Percentiles rank a stretch among this genome's conserved stretches.
These are phyloP conservation scores for Fusarium sp. DNA, from an alignment of 2,329 filamentous ascomycete genomes.

Conservation along the genomic window DNA sequence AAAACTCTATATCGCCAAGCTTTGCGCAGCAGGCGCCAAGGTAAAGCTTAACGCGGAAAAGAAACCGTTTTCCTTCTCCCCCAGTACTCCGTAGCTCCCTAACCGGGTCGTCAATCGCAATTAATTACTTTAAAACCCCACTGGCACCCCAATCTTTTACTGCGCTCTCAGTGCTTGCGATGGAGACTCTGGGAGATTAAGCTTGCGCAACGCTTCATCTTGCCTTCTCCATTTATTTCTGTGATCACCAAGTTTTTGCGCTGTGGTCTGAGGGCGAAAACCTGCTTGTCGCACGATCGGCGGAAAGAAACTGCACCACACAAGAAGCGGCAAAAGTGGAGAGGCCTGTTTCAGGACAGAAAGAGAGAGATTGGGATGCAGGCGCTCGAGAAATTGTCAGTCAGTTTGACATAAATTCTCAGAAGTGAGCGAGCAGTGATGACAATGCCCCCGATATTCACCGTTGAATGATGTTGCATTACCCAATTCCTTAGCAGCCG, in stretches of 20 bases:
- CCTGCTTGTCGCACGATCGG: slow-evolving; percentile 34
- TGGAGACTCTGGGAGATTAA: slow-evolving; percentile 9
- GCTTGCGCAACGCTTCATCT: slow-evolving; percentile 2
- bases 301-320: slow-evolving; percentile 15
- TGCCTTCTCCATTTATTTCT: slow-evolving; percentile 21
- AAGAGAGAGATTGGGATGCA: not conserved
- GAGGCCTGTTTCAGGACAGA: slow-evolving; percentile 23
- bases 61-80: not conserved
- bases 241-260: not conserved
- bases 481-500: not conserved
- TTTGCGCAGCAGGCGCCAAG: slow-evolving; percentile 16
- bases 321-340: slow-evolving; percentile 3
- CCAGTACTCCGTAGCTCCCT: too few relatives aligned
- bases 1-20: slow-evolving; percentile 28
- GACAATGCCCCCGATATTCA: too few relatives aligned
- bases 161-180: not conserved
- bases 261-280: slow-evolving; percentile 11
- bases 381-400: too few relatives aligned
- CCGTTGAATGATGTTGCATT: not conserved
- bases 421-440: too few relatives aligned
- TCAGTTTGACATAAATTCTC: too few relatives aligned
- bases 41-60: not conserved
- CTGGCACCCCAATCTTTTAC: too few relatives aligned
- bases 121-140: not conserved
- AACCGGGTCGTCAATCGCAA: slow-evolving; percentile 18